Conservation (phyloP, 345 rosid genomes). For the Acer saccharum region DNA sequence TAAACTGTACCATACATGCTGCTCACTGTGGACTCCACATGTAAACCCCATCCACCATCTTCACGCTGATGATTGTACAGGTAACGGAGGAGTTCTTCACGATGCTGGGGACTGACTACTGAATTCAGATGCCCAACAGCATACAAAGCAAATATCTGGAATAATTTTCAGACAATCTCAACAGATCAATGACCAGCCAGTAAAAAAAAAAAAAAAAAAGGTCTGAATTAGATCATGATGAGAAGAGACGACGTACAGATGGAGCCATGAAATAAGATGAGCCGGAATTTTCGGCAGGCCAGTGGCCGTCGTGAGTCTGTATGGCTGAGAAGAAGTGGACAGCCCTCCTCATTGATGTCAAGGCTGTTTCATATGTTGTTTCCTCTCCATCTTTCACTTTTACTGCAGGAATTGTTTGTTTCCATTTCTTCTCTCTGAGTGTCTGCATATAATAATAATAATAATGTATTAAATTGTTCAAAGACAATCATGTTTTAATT, state of each 20-base stretch:
- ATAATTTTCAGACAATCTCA: background rate
- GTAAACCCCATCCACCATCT: slow-evolving; percentile 49
- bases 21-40: slow-evolving; percentile 33
- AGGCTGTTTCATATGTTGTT: slow-evolving; percentile 28
- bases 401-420: slow-evolving; percentile 25
- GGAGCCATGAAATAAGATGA: slow-evolving; percentile 34
- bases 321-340: slow-evolving; percentile 33
- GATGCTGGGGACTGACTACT: slow-evolving; percentile 30
- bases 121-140: slow-evolving; percentile 17
- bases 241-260: slow-evolving; percentile 1
- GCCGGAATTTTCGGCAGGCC: slow-evolving; percentile 43
- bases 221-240: no score
- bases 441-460: slow-evolving; percentile 5
- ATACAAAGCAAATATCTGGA: slow-evolving; percentile 23
- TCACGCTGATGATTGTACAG: slow-evolving; percentile 40
- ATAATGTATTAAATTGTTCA: no score
- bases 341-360: slow-evolving; percentile 28
- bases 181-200: no score
- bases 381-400: slow-evolving; percentile 31
- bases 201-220: background rate
- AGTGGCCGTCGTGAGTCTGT: slow-evolving; percentile 38
- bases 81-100: slow-evolving; percentile 38
- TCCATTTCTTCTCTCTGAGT: slow-evolving; percentile 28
- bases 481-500: no score
- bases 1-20: slow-evolving; percentile 40